Evolutionary conservation across 805 yeast species (phyloP), one percentile per base, ranked within the genome.

Genomic region (Yarrowia phangngaensis): DNA sequence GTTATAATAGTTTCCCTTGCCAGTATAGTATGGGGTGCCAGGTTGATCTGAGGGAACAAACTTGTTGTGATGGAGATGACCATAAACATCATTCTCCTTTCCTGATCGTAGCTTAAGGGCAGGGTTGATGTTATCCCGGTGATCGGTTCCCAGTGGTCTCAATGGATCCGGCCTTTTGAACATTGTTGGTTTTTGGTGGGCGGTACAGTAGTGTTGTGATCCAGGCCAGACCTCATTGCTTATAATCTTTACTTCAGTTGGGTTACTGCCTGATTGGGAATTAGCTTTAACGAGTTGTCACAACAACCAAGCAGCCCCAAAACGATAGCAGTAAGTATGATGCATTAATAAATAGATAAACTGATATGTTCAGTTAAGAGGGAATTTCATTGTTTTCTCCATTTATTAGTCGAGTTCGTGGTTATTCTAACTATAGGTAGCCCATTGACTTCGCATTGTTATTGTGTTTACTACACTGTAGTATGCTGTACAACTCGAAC

Each of bases 241-340:
- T 38, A 38, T 38, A 38, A 26, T 38, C 32, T 38, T 38, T 32
- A 24, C 32, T 27, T 27, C 17, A 38, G 45, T 38, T 38, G 45
- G 45, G 45, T 17, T 38, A 26, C 27, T 38, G 45, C 45, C 45
- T 19, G 17, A 38, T 38, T 27, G 45, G 45, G 45, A 11, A 1
- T 27, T 19, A 38, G 45, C 32, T 38, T 38, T 13, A 12, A 6
- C n/a, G 22, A n/a, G 45, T 38, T 27, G 45, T 38, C 45, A 19
- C 32, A 19, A 32, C 45, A 38, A 38, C 45, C 17, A 6, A 6
- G 6, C 2, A 9, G 6, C n/a, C n/a, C n/a, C n/a, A n/a, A n/a
- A n/a, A n/a, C n/a, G n/a, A n/a, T n/a, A n/a, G n/a, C n/a, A n/a
- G n/a, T n/a, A n/a, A n/a, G n/a, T n/a, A n/a, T n/a, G n/a, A n/a